Evolutionary conservation across 2,329 filamentous ascomycete species (phyloP).

Genomic region (Didymella keratinophila): DNA sequence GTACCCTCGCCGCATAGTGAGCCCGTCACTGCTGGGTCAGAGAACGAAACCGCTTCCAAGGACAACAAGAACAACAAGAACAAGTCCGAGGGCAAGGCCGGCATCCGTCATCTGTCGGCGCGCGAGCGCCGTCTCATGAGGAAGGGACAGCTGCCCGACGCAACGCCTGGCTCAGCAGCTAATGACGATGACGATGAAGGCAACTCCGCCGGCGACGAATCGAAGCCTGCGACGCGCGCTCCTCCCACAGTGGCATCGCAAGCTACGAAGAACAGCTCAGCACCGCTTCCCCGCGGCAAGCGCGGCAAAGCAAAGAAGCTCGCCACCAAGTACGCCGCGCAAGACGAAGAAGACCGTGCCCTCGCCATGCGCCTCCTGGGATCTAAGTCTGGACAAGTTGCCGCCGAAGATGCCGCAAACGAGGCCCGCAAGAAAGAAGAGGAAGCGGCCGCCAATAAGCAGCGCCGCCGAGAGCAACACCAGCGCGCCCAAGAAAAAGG

Average conservation of each 20-base stretch:
- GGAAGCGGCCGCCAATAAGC: conserved; percentile 73
- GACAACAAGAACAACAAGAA: neutral
- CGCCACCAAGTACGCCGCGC: conserved; percentile 87
- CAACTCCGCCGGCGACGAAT: conserved; percentile 32
- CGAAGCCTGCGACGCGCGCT: conserved; percentile 25
- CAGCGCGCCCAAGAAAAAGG: conserved; percentile 77
- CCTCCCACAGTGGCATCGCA: conserved; percentile 41
- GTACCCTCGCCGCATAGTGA: conserved; percentile 21
- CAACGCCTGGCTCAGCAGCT: conserved; percentile 23
- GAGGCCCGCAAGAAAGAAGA: conserved; percentile 75
- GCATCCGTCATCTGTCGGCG: conserved; percentile 49
- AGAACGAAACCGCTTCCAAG: conserved; percentile 13
- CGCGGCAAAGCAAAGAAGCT: conserved; percentile 85
- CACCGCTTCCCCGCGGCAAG: conserved; percentile 70
- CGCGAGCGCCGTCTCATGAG: conserved; percentile 49
- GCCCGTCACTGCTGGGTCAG: conserved; percentile 1
- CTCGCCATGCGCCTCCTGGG: conserved; percentile 89
- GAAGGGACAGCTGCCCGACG: conserved; percentile 44
- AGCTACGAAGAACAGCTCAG: conserved; percentile 39
- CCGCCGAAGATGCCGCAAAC: conserved; percentile 66
- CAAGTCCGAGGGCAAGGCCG: conserved; percentile 31
- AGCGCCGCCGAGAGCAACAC: conserved; percentile 82
- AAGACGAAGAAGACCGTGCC: conserved; percentile 91
- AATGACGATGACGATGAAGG: conserved; percentile 44
- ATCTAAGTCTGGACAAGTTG: conserved; percentile 71